These are phyloP conservation scores for Fusarium sp. DNA, from an alignment of 2,329 filamentous ascomycete genomes.

Conservation along the genomic window DNA sequence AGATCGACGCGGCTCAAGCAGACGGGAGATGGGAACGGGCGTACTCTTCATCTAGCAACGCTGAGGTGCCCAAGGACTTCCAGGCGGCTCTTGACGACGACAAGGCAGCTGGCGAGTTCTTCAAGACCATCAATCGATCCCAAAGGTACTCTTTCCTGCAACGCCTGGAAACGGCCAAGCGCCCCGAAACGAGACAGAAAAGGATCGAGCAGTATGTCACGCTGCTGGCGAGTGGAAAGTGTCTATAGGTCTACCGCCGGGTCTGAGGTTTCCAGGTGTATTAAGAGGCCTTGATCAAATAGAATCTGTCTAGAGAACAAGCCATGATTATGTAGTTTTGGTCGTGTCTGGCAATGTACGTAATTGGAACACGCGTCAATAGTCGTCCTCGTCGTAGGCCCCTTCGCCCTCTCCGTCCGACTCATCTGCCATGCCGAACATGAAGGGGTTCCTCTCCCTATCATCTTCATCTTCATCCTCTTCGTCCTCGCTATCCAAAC, in stretches of 20 bases:
- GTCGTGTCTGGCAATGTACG: background rate
- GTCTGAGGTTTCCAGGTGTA: background rate
- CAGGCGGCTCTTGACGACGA: constrained; percentile 53
- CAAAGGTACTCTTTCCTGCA: constrained; percentile 61
- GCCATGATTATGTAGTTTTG: background rate
- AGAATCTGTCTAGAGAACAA: background rate
- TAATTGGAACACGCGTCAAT: background rate
- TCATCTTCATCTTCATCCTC: constrained; percentile 38
- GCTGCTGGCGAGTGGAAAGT: constrained; percentile 48
- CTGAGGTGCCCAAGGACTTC: constrained; percentile 63
- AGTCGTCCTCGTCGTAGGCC: constrained; percentile 30
- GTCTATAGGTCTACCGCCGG: constrained; percentile 42
- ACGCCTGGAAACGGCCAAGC: constrained; percentile 57
- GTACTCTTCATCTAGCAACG: constrained; percentile 62
- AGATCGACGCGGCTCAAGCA: constrained; percentile 65
- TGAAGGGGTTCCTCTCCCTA: constrained; percentile 41
- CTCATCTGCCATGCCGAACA: constrained; percentile 51
- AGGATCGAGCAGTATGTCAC: constrained; percentile 57
- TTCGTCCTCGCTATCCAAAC: constrained; percentile 27
- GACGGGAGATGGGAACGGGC: constrained; percentile 71
- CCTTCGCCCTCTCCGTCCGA: constrained; percentile 44
- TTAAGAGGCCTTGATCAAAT: constrained; percentile 11
- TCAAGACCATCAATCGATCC: constrained; percentile 57
- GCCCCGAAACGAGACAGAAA: constrained; percentile 49
- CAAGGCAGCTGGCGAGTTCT: constrained; percentile 52